Conservation (phyloP, 169 alveolate species). For the Babesia gibsoni region DNA sequence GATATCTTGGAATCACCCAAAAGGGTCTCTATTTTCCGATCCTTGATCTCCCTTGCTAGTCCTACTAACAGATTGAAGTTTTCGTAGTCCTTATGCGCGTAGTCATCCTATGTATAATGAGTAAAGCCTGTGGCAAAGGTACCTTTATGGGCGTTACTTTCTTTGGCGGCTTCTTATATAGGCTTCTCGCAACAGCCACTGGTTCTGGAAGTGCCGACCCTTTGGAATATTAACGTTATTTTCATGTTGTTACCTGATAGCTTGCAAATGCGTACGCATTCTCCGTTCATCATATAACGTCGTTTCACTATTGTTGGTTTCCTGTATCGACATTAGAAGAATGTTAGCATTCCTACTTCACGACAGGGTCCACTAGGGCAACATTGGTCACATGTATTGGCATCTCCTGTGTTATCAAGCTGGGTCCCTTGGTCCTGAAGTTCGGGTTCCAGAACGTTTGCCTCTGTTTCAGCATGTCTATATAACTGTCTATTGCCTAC, state of each 20-base stretch:
- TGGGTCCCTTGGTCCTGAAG: slow-evolving; percentile 59
- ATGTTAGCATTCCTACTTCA: slow-evolving; percentile 43
- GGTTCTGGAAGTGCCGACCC: slow-evolving; percentile 79
- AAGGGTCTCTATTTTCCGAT: slow-evolving; percentile 17
- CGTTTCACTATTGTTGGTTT: slow-evolving; percentile 85
- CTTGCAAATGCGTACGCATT: slow-evolving; percentile 83
- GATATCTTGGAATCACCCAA: slow-evolving; percentile 24
- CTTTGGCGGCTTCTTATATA: slow-evolving; percentile 67
- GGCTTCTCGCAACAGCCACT: slow-evolving; percentile 49
- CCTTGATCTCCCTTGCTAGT: slow-evolving; percentile 39
- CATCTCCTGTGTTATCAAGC: slow-evolving; percentile 80
- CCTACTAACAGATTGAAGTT: slow-evolving; percentile 42
- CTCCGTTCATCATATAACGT: slow-evolving; percentile 85
- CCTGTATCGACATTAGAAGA: slow-evolving; percentile 35
- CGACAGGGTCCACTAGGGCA: slow-evolving; percentile 86
- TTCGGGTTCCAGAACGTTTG: slow-evolving; percentile 82
- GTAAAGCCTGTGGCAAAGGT: background rate
- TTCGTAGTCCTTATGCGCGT: slow-evolving; percentile 68
- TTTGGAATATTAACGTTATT: background rate
- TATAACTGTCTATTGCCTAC: slow-evolving; percentile 12
- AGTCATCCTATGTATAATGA: slow-evolving; percentile 54
- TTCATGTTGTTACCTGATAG: slow-evolving; percentile 69
- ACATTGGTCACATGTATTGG: slow-evolving; percentile 89
- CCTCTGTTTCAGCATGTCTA: slow-evolving; percentile 34
- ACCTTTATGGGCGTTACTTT: slow-evolving; percentile 62